phyloP scores from a whole-genome alignment of 2,329 filamentous ascomycete species.

The Microcyclospora pomicola region DNA sequence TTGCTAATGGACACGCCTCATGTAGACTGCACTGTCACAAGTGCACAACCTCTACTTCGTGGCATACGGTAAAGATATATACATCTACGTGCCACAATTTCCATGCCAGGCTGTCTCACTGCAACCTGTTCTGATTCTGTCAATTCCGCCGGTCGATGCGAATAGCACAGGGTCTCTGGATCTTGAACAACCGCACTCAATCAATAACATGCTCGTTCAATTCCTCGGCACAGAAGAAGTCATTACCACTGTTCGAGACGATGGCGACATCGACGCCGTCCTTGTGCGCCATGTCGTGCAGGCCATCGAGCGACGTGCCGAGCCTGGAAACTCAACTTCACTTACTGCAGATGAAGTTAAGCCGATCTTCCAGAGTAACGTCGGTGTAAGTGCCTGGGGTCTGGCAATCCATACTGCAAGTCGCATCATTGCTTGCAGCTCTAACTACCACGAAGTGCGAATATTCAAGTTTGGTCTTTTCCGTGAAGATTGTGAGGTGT shows the following conservation, averaged over 20 bases:
- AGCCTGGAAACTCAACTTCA: slow-evolving; percentile 12
- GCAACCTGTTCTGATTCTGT: slow-evolving; percentile 25
- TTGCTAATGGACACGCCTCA: neutral
- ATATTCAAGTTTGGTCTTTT: slow-evolving; percentile 47
- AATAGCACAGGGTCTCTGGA: slow-evolving; percentile 23
- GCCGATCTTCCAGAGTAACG: slow-evolving; percentile 61
- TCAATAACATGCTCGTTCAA: slow-evolving; percentile 32
- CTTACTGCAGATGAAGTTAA: slow-evolving; percentile 30
- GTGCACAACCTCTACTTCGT: slow-evolving; percentile 36
- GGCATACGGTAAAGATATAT: slow-evolving; percentile 27
- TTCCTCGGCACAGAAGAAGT: slow-evolving; percentile 34
- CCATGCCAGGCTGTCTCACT: slow-evolving; percentile 26
- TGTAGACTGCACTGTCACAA: slow-evolving; percentile 32
- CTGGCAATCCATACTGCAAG: slow-evolving; percentile 66
- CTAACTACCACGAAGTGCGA: slow-evolving; percentile 51
- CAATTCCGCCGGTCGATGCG: slow-evolving; percentile 24
- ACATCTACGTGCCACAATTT: slow-evolving; percentile 31
- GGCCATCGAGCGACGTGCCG: slow-evolving; percentile 22
- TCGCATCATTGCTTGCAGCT: slow-evolving; percentile 73
- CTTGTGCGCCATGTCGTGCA: slow-evolving; percentile 21
- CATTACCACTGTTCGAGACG: slow-evolving; percentile 40
- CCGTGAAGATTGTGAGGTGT: slow-evolving; percentile 11
- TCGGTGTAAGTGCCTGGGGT: slow-evolving; percentile 74
- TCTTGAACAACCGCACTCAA: slow-evolving; percentile 26
- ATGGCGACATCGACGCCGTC: slow-evolving; percentile 40